Base-by-base conservation (phyloP, 2,329 filamentous ascomycete genomes). In the Claviceps maximensis region DNA sequence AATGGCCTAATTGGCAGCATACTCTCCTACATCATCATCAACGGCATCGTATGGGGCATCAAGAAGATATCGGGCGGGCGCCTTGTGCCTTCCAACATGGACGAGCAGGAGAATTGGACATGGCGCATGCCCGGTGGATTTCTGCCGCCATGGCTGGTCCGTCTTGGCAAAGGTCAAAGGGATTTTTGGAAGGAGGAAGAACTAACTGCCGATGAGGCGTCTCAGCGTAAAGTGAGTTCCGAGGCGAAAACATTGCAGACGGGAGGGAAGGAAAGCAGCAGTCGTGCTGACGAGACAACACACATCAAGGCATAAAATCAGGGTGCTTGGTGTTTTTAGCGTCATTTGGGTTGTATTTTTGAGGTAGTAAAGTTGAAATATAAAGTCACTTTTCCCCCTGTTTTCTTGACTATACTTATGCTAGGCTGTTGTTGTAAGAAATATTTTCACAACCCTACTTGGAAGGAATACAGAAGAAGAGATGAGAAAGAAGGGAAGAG, bases 1-100 rank as follows among this genome's bases (percentile, higher is more conserved):
- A 87, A 94, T 62, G 89, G 89, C 48, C 75, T 95, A 17, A 94
- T 94, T 60, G 86, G 79, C 1, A 87, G 88, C 51, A 85, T 94
- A 61, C 75, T 84, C 61, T 81, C 80, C 41, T 94, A 94, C 68
- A 83, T 84, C 46, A 64, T 86, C 57, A 77, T 95, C 69, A 94
- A 95, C 69, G 79, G 75, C 0, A 63, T 76, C 13, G 82, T 87
- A 13, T 90, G 79, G 79, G 54, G 86, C 48, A 68, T 94, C 59
- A 82, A 86, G 66, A 75, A 80, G 63, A 69, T 70, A 3, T 84
- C 81, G 0, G 74, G 80, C 1, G 87, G 87, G 45, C 79, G 84
- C 41, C 78, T 94, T 57, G 77, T 83, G 8, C 88, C 89, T 0
- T 76, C 78, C 6, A 87, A 90, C 68, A 86, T 88, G 69, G 76